phyloP scores from a whole-genome alignment of 1,139 yeast species.

The Blastobotrys proliferans region DNA sequence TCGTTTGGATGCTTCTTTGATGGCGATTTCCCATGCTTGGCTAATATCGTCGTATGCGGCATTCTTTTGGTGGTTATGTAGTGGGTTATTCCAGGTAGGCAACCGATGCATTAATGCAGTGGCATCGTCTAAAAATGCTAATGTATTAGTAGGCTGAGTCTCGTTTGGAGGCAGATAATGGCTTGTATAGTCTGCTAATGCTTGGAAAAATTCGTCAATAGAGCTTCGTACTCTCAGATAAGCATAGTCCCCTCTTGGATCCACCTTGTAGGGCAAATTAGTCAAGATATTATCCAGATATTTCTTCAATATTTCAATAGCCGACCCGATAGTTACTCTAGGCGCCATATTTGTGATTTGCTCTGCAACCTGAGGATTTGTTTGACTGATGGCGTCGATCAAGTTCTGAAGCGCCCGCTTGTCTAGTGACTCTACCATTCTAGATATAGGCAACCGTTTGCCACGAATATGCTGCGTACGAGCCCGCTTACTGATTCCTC shows the following conservation, averaged over 20 bases:
- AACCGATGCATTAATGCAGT: conserved; percentile 60
- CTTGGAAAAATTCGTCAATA: conserved; percentile 69
- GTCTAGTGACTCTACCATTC: conserved; percentile 67
- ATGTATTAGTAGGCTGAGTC: conserved; percentile 50
- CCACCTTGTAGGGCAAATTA: conserved; percentile 59
- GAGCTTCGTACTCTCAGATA: conserved; percentile 73
- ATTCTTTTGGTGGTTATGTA: conserved; percentile 67
- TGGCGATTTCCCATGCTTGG: conserved; percentile 66
- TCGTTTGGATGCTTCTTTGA: conserved; percentile 45
- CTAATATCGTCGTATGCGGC: conserved; percentile 79
- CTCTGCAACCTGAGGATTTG: conserved; percentile 58
- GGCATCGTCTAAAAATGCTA: conserved; percentile 64
- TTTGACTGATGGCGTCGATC: conserved; percentile 48
- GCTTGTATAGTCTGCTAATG: conserved; percentile 74
- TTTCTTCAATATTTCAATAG: conserved; percentile 47
- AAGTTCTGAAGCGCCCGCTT: conserved; percentile 50
- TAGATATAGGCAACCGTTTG: conserved; percentile 48
- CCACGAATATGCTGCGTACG: conserved; percentile 28
- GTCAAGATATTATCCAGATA: conserved; percentile 46
- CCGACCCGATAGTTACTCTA: conserved; percentile 49
- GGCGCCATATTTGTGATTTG: conserved; percentile 57
- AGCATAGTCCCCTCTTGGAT: conserved; percentile 75
- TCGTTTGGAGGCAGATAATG: conserved; percentile 79
- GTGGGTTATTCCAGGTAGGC: conserved; percentile 68
- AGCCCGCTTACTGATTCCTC: conserved; percentile 19